These are phyloP conservation scores for Trichophyton verrucosum DNA, from an alignment of 2,329 filamentous ascomycete species.

Conservation along the genomic window DNA sequence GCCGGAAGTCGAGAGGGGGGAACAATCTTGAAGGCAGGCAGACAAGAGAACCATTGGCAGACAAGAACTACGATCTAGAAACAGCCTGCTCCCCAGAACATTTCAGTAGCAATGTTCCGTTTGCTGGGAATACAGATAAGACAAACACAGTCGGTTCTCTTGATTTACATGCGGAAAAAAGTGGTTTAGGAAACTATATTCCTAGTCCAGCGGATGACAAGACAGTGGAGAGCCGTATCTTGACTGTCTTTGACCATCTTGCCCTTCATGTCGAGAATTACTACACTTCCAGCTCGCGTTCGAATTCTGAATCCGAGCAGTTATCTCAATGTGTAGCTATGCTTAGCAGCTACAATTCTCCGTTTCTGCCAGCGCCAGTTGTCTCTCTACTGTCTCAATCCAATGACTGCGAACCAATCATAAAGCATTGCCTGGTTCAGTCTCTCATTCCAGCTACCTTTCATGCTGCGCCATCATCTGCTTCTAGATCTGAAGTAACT, in stretches of 20 bases:
- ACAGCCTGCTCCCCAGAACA: neutral
- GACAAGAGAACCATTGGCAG: neutral
- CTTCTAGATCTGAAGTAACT: neutral
- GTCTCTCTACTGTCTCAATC: constrained; percentile 11
- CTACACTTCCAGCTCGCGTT: constrained; percentile 15
- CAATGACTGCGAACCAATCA: constrained; percentile 9
- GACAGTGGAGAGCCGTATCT: constrained; percentile 17
- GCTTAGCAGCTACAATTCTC: constrained; percentile 16
- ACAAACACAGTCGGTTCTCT: neutral
- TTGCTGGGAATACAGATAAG: neutral
- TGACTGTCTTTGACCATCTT: constrained; percentile 24
- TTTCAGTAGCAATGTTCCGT: neutral
- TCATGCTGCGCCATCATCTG: neutral
- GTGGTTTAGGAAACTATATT: constrained; percentile 12
- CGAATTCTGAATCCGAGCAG: neutral
- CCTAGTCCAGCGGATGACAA: constrained; percentile 24
- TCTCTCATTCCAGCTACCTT: constrained; percentile 15
- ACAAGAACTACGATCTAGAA: neutral
- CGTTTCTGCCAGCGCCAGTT: constrained; percentile 13
- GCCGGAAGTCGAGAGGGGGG: neutral
- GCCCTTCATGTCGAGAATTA: constrained; percentile 28
- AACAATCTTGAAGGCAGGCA: neutral
- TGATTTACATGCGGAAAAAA: neutral
- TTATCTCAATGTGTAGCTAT: neutral
- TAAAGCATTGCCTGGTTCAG: constrained; percentile 17